phyloP scores from a whole-genome alignment of 768 basidiomycete species.

The Suillus weaverae region DNA sequence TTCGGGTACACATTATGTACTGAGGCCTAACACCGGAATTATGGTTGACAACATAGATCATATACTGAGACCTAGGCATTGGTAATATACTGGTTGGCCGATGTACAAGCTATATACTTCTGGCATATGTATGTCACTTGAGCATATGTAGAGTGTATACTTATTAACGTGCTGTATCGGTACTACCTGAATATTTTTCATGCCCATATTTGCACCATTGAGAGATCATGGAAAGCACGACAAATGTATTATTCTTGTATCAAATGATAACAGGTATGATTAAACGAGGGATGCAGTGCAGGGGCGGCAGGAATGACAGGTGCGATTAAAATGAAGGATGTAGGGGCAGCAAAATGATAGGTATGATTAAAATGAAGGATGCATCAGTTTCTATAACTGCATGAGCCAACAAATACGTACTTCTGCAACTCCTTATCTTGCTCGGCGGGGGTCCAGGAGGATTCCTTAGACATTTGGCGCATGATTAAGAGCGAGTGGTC shows the following conservation, averaged over 20 bases:
- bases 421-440: neutral
- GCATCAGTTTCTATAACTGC: neutral
- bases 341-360: no score
- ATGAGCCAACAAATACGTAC: neutral
- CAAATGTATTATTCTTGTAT: neutral
- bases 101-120: no score
- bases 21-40: neutral
- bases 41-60: neutral
- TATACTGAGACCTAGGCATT: no score
- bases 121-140: neutral
- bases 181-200: neutral
- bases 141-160: neutral
- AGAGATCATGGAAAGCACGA: neutral
- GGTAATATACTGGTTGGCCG: no score
- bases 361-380: no score
- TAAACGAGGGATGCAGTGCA: neutral
- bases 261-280: neutral
- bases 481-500: neutral
- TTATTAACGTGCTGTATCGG: neutral
- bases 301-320: neutral
- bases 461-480: neutral
- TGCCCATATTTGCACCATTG: neutral
- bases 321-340: no score
- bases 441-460: neutral
- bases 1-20: neutral